Evolutionary conservation across 2,329 filamentous ascomycete species (phyloP).

Genomic region (Fusarium sp.): DNA sequence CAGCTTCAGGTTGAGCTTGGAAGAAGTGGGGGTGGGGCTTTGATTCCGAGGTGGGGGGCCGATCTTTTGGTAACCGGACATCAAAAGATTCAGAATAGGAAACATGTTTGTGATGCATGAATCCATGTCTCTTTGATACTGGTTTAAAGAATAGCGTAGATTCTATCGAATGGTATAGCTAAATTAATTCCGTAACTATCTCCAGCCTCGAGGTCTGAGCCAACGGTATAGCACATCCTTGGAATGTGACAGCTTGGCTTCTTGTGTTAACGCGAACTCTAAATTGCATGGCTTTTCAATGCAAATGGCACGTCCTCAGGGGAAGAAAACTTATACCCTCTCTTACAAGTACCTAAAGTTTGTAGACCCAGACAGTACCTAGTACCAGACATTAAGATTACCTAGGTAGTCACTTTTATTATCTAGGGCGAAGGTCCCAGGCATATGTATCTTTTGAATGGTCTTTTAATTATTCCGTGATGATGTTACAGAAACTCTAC

Average conservation of each 20-base stretch:
- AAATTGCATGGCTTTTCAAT: neutral
- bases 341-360: neutral
- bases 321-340: neutral
- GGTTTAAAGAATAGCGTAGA: neutral
- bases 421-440: neutral
- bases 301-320: neutral
- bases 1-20: slow-evolving; percentile 17
- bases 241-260: slow-evolving; percentile 17
- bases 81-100: neutral
- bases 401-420: too few species aligned
- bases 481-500: slow-evolving; percentile 32
- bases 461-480: slow-evolving; percentile 5
- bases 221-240: neutral
- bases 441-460: neutral
- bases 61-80: neutral
- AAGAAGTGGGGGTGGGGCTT: slow-evolving; percentile 33
- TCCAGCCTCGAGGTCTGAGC: neutral
- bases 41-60: slow-evolving; percentile 30
- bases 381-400: neutral
- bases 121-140: neutral
- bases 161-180: neutral
- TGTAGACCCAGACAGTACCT: neutral
- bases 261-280: neutral
- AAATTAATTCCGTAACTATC: neutral
- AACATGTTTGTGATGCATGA: neutral